phyloP scores from a whole-genome alignment of 768 basidiomycete species.

The Gymnopilus dilepis region DNA sequence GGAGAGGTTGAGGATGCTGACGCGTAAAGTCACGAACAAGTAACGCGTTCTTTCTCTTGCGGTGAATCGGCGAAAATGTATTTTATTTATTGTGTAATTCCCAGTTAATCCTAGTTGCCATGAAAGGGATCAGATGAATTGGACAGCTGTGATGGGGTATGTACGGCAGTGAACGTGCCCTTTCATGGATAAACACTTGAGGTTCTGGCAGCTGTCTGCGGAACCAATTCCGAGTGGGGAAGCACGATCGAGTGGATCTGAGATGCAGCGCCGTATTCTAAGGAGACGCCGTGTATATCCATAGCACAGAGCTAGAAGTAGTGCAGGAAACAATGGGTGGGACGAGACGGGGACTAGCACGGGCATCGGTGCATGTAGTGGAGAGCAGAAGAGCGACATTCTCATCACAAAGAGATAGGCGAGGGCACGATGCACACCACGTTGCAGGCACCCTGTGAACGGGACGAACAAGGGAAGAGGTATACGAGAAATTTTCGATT shows the following conservation, averaged over 20 bases:
- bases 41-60: slow-evolving; percentile 9
- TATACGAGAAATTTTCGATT: not conserved
- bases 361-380: too few relatives aligned
- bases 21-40: slow-evolving; percentile 47
- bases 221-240: not conserved
- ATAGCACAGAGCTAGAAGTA: too few relatives aligned
- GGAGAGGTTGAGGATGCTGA: slow-evolving; percentile 72
- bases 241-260: not conserved
- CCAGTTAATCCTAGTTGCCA: not conserved
- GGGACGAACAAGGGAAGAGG: not conserved
- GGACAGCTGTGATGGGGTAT: not conserved
- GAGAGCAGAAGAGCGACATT: too few relatives aligned
- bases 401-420: slow-evolving; percentile 7
- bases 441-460: slow-evolving; percentile 33
- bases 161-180: slow-evolving; percentile 3
- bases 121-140: too few relatives aligned
- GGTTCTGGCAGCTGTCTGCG: not conserved
- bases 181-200: too few relatives aligned
- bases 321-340: too few relatives aligned
- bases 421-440: slow-evolving; percentile 47
- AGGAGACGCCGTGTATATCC: too few relatives aligned
- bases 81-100: not conserved
- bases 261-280: too few relatives aligned
- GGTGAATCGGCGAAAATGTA: not conserved
- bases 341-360: too few relatives aligned